Percentiles rank a stretch among this genome's conserved stretches.
phyloP scores from a whole-genome alignment of 495 filamentous ascomycete genomes.

The Parathielavia appendiculata region DNA sequence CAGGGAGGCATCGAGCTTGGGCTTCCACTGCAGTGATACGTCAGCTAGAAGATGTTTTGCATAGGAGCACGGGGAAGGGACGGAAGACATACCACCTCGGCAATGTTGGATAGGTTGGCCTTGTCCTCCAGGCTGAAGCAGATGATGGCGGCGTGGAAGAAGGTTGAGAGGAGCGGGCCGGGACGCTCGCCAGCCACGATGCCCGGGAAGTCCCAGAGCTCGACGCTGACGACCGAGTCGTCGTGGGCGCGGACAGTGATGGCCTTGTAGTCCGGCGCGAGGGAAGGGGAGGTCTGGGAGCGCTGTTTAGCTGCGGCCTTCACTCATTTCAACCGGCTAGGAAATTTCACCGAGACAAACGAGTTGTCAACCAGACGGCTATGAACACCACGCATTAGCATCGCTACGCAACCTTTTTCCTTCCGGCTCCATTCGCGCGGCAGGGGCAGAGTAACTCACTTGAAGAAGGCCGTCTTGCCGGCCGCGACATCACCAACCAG shows the following conservation, averaged over 20 bases:
- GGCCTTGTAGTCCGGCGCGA: conserved; percentile 15
- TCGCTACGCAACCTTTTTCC: not conserved
- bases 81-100: conserved; percentile 15
- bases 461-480: conserved; percentile 25
- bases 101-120: conserved; percentile 13
- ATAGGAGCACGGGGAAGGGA: not conserved
- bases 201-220: conserved; percentile 34
- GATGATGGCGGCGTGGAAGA: conserved; percentile 31
- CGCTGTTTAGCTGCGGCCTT: not conserved
- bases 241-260: conserved; percentile 12
- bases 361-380: conserved; percentile 8
- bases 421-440: not conserved
- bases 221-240: conserved; percentile 15
- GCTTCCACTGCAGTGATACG: conserved; percentile 25
- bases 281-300: conserved; percentile 16
- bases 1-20: conserved; percentile 22
- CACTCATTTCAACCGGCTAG: not conserved
- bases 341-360: not conserved
- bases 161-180: conserved; percentile 15
- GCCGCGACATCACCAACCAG: conserved; percentile 21
- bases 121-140: conserved; percentile 28
- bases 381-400: conserved; percentile 6
- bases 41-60: not conserved
- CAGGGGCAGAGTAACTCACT: conserved; percentile 11
- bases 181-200: not conserved